Percentiles rank a stretch among this genome's conserved stretches.
phyloP scores from a whole-genome alignment of 1,284 basidiomycete species.

The Trichosporon sp. region DNA sequence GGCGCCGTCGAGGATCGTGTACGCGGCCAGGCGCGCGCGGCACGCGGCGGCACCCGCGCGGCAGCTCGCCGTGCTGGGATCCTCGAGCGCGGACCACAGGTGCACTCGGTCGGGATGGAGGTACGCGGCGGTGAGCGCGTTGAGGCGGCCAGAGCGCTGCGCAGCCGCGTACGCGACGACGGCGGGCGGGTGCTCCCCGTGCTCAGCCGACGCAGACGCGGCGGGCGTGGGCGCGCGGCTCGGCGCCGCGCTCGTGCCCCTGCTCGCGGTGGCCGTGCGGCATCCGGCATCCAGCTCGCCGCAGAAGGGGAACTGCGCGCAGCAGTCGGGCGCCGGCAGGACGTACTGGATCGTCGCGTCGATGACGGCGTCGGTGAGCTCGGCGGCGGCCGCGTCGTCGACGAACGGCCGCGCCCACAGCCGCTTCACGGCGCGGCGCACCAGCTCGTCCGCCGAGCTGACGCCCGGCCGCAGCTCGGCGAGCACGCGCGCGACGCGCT shows the following conservation, averaged over 20 bases:
- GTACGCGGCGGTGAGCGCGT: slow-evolving; percentile 30
- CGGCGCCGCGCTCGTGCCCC: slow-evolving; percentile 2
- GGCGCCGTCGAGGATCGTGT: slow-evolving; percentile 44
- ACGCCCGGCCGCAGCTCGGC: slow-evolving; percentile 34
- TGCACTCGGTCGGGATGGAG: slow-evolving; percentile 40
- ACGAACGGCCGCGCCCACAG: slow-evolving; percentile 29
- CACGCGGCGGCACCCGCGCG: slow-evolving; percentile 19
- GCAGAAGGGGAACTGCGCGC: slow-evolving; percentile 42
- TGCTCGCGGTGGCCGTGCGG: slow-evolving; percentile 10
- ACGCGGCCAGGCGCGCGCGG: slow-evolving; percentile 31
- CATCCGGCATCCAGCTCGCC: slow-evolving; percentile 42
- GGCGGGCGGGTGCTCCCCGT: not conserved
- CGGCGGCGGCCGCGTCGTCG: slow-evolving; percentile 26
- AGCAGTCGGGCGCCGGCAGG: slow-evolving; percentile 37
- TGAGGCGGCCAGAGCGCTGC: slow-evolving; percentile 27
- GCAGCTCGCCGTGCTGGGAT: slow-evolving; percentile 29
- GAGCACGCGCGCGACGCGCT: slow-evolving; percentile 44
- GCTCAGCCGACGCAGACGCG: not conserved
- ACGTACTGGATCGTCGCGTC: slow-evolving; percentile 48
- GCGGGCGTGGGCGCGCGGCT: slow-evolving; percentile 9
- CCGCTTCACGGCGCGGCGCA: slow-evolving; percentile 38
- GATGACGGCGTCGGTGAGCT: slow-evolving; percentile 40
- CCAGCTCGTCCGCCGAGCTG: slow-evolving; percentile 28
- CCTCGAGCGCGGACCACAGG: slow-evolving; percentile 34
- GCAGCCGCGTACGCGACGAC: slow-evolving; percentile 30